Evolutionary conservation across 345 rosid genomes (phyloP), one percentile per base, ranked within the genome.

Genomic region (Salix caprea): DNA sequence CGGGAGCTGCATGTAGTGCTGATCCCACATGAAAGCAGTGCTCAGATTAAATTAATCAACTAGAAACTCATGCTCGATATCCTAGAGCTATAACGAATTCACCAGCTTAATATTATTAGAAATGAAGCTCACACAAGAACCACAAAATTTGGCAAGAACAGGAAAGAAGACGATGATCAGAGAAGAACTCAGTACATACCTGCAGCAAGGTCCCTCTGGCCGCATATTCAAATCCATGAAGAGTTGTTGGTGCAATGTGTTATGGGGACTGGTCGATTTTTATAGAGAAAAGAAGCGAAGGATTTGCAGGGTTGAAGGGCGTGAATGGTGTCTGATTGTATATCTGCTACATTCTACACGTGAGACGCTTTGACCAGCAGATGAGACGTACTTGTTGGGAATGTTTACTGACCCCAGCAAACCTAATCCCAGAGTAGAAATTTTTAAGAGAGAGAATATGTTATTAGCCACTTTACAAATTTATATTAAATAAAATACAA

Each of bases 301-400:
- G 34, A 30, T 32, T 1, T 0, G 23, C 6, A n/a, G 58, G 40
- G 46, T 66, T 50, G 72, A 52, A 65, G 65, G 65, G 60, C n/a
- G 48, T 30, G 62, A 52, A 28, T 74, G 10, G 52, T n/a, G 65
- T 69, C 28, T 7, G 18, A 4, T 28, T 18, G 54, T 56, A 19
- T 19, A 26, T 34, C 81, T 46, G 76, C 76, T 46, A 32, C 68
- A n/a, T 71, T 34, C 56, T 67, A 77, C 88, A 58, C 77, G 82
- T 70, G 84, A 44, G 75, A 68, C 36, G 72, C 28, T 82, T 85
- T 83, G 88, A 87, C 89, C 73, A 52, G 39, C 79, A 42, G 88
- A 79, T 85, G 78, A 80, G 60, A 79, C 71, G 34, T 8, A 28
- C 9, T 5, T 44, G 16, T 10, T 3, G 26, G 32, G 46, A 34